Evolutionary conservation across 768 basidiomycete species (phyloP).

Genomic region (Hortiboletus campestris): DNA sequence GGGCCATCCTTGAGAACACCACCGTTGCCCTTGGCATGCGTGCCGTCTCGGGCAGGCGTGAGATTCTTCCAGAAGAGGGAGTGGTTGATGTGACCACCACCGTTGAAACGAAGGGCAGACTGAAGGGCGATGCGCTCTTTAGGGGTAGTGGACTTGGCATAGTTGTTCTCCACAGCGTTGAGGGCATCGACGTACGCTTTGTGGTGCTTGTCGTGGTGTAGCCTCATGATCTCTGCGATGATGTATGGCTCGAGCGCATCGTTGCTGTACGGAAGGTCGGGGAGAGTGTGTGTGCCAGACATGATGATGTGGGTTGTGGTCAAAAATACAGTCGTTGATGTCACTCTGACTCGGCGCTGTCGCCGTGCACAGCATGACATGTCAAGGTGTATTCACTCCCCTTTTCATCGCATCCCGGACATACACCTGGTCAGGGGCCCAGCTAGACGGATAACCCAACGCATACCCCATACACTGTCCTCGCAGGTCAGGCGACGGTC

Average conservation of each 20-base stretch:
- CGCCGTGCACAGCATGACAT: conserved; percentile 21
- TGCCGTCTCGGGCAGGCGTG: conserved; percentile 50
- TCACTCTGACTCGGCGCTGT: neutral
- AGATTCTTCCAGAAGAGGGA: conserved; percentile 98
- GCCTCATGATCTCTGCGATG: conserved; percentile 85
- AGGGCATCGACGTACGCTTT: conserved; percentile 89
- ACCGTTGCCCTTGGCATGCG: conserved; percentile 59
- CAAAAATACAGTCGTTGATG: neutral
- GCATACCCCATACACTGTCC: conserved; percentile 32
- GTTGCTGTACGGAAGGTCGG: conserved; percentile 77
- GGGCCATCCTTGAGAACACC: conserved; percentile 63
- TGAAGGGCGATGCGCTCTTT: conserved; percentile 41
- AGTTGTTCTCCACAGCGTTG: conserved; percentile 64
- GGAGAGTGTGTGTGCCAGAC: conserved; percentile 55
- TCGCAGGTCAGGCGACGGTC: conserved; percentile 18
- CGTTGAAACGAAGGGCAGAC: conserved; percentile 26
- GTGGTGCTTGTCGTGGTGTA: conserved; percentile 95
- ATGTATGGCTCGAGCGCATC: conserved; percentile 94
- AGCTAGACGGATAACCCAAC: conserved; percentile 32
- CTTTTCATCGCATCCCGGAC: conserved; percentile 28
- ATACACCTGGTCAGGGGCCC: conserved; percentile 22
- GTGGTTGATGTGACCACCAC: conserved; percentile 79
- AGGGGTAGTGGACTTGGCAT: conserved; percentile 65
- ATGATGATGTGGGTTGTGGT: conserved; percentile 28
- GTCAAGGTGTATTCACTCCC: conserved; percentile 9